Percentiles rank a stretch among this genome's conserved stretches.
Evolutionary conservation across 2,329 filamentous ascomycete species (phyloP).

Genomic region (Catunica adiposa): DNA sequence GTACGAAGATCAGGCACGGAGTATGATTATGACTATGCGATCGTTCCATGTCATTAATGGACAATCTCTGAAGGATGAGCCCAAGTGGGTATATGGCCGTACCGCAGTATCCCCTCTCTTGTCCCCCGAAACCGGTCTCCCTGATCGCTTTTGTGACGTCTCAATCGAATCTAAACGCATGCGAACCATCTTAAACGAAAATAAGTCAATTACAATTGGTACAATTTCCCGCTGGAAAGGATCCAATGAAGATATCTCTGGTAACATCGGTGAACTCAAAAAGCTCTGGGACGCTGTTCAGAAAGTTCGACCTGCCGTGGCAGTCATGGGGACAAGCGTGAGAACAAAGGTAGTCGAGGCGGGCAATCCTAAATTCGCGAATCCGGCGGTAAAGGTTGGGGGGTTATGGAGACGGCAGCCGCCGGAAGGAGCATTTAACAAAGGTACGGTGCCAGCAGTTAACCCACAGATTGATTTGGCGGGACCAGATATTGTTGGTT

Average conservation of each 20-base stretch:
- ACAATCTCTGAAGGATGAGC: no score
- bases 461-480: neutral
- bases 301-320: neutral
- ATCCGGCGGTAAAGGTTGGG: neutral
- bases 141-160: neutral
- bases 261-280: neutral
- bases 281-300: neutral
- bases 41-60: neutral
- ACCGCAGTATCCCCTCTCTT: neutral
- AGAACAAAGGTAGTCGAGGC: no score
- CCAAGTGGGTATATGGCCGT: no score
- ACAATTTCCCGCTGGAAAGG: neutral
- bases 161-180: neutral
- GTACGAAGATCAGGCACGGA: neutral
- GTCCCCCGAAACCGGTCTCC: neutral
- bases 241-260: neutral
- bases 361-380: no score
- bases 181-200: neutral
- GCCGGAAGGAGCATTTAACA: neutral
- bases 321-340: neutral
- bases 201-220: neutral
- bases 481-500: neutral
- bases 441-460: neutral
- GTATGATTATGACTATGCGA: neutral
- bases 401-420: neutral